phyloP scores from a whole-genome alignment of 2,329 filamentous ascomycete genomes.

The Bipolaris victoriae region DNA sequence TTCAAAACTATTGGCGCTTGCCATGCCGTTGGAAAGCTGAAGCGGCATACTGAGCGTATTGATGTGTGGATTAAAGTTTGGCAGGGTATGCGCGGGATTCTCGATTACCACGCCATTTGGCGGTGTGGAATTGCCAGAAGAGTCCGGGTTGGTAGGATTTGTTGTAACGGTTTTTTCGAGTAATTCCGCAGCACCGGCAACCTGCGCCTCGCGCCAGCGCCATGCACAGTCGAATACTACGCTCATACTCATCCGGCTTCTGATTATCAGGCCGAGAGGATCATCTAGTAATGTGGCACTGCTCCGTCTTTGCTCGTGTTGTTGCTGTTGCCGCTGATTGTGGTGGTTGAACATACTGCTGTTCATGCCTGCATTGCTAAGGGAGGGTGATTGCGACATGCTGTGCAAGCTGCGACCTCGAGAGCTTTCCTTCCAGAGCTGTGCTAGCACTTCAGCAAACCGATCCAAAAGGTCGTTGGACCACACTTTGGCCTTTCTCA shows the following conservation, averaged over 20 bases:
- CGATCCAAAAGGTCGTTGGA: constrained; percentile 81
- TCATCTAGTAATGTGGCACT: constrained; percentile 62
- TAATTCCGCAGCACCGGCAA: constrained; percentile 54
- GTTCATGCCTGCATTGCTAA: constrained; percentile 40
- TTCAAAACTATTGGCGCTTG: constrained; percentile 57
- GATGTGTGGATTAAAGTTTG: constrained; percentile 47
- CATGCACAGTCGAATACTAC: constrained; percentile 84
- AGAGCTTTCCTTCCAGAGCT: constrained; percentile 74
- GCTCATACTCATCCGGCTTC: constrained; percentile 83
- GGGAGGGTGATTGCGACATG: constrained; percentile 46
- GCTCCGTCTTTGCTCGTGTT: constrained; percentile 33
- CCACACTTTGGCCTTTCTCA: constrained; percentile 74
- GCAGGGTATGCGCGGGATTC: constrained; percentile 42
- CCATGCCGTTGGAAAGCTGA: constrained; percentile 63
- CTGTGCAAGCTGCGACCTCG: constrained; percentile 47
- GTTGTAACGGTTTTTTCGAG: constrained; percentile 74
- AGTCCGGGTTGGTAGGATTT: constrained; percentile 85
- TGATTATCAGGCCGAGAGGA: constrained; percentile 78
- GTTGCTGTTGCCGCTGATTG: constrained; percentile 30
- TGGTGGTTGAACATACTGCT: constrained; percentile 44
- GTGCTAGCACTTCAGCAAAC: constrained; percentile 82
- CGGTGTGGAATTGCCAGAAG: constrained; percentile 67
- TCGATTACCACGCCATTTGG: constrained; percentile 51
- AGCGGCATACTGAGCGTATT: constrained; percentile 58
- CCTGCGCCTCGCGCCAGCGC: constrained; percentile 77